Conservation (phyloP, 331 rosid species). For the Malus hybrid region DNA sequence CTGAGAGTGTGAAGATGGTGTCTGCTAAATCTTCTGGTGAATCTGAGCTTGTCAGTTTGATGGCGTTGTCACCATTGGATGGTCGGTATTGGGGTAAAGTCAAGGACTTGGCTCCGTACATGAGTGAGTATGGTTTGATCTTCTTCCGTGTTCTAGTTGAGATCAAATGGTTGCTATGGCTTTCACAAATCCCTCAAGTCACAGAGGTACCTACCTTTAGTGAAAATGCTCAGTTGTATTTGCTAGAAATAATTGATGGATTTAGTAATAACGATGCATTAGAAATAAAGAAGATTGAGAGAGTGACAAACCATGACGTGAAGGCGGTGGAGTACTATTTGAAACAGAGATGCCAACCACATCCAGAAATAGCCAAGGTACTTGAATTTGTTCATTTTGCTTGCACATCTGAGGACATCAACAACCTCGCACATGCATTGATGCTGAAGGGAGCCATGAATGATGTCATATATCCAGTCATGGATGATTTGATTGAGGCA, state of each 20-base stretch:
- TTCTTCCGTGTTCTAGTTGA: conserved; percentile 9
- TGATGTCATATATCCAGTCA: conserved; percentile 51
- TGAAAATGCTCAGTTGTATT: conserved; percentile 38
- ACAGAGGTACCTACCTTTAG: conserved; percentile 71
- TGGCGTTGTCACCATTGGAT: conserved; percentile 80
- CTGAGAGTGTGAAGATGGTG: neutral
- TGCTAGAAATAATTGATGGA: conserved; percentile 45
- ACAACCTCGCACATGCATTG: conserved; percentile 86
- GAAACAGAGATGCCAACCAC: conserved; percentile 66
- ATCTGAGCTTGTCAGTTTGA: conserved; percentile 44
- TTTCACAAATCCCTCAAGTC: conserved; percentile 61
- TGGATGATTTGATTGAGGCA: conserved; percentile 54
- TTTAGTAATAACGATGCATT: conserved; percentile 51
- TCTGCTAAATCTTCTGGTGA: neutral
- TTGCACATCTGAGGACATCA: conserved; percentile 92
- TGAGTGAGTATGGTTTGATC: conserved; percentile 3
- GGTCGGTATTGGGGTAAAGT: conserved; percentile 91
- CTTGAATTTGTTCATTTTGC: conserved; percentile 90
- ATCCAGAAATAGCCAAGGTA: conserved; percentile 72
- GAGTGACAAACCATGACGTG: conserved; percentile 77
- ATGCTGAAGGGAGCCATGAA: conserved; percentile 71
- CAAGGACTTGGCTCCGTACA: conserved; percentile 59
- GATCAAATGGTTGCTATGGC: conserved; percentile 75
- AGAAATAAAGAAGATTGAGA: conserved; percentile 72
- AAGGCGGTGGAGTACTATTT: conserved; percentile 90